These are phyloP conservation scores for Colletotrichum navitas DNA, from an alignment of 2,329 filamentous ascomycete species.

Conservation along the genomic window DNA sequence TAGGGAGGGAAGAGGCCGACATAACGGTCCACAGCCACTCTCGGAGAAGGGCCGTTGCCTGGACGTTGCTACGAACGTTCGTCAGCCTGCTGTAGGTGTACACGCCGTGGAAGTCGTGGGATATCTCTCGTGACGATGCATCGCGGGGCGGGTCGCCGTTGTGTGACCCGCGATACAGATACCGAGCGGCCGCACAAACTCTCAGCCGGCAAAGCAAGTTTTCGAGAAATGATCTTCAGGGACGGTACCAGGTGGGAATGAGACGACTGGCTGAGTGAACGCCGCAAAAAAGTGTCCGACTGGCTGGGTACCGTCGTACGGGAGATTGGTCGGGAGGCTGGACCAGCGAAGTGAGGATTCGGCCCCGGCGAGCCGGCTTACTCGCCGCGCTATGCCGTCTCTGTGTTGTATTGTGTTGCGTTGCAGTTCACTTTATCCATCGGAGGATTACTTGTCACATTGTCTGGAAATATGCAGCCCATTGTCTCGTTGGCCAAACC, in stretches of 20 bases:
- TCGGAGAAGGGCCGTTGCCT: constrained; percentile 19
- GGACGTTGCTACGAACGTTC: constrained; percentile 13
- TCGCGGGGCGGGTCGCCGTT: not conserved
- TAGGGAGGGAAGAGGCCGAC: constrained; percentile 21
- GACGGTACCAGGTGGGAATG: constrained; percentile 6
- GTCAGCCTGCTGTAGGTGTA: constrained; percentile 14
- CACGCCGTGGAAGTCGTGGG: not conserved
- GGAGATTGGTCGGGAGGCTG: constrained; percentile 15
- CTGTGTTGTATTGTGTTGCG: constrained; percentile 12
- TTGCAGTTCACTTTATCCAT: constrained; percentile 31
- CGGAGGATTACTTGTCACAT: constrained; percentile 29
- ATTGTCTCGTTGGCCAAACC: constrained; percentile 26
- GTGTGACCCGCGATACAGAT: constrained; percentile 12
- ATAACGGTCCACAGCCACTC: constrained; percentile 27
- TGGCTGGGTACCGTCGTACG: constrained; percentile 19
- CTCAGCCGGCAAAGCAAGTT: constrained; percentile 13
- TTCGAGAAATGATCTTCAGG: constrained; percentile 23
- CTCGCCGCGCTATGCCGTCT: constrained; percentile 7
- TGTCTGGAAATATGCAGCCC: constrained; percentile 25
- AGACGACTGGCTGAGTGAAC: constrained; percentile 1
- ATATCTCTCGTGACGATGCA: constrained; percentile 1
- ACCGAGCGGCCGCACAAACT: constrained; percentile 35
- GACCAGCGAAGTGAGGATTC: constrained; percentile 16
- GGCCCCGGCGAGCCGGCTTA: not conserved
- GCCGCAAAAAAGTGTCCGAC: constrained; percentile 6